A percentile compares a stretch with the other conserved stretches of the same genome.
Evolutionary conservation across 2,329 filamentous ascomycete species (phyloP).

Genomic region (Colletotrichum ledebouriae): DNA sequence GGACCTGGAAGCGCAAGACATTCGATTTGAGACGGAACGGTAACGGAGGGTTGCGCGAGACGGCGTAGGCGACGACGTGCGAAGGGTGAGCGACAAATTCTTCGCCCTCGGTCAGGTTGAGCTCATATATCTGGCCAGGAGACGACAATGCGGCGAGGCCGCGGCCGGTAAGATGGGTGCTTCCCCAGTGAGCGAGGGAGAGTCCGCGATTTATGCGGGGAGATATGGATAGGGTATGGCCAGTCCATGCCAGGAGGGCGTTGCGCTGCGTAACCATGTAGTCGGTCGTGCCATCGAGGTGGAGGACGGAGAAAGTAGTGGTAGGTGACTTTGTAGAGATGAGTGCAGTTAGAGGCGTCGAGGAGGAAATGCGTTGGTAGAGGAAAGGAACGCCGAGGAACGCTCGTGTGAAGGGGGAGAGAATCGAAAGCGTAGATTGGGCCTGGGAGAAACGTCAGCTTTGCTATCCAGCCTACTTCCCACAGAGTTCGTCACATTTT

Average conservation of each 20-base stretch:
- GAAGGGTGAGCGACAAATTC: conserved; percentile 92
- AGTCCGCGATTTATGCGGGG: conserved; percentile 82
- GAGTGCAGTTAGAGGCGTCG: conserved; percentile 87
- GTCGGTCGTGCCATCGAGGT: conserved; percentile 93
- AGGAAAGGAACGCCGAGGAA: conserved; percentile 91
- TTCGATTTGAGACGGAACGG: conserved; percentile 91
- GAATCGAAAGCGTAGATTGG: conserved; percentile 87
- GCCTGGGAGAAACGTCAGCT: conserved; percentile 64
- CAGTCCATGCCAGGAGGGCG: conserved; percentile 95
- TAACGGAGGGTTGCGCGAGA: conserved; percentile 78
- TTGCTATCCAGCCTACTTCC: conserved; percentile 16
- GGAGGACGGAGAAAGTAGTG: conserved; percentile 88
- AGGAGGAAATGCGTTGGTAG: conserved; percentile 91
- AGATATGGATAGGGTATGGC: conserved; percentile 82
- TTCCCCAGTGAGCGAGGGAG: conserved; percentile 90
- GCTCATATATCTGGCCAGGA: conserved; percentile 89
- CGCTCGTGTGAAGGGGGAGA: conserved; percentile 86
- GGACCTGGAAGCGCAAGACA: conserved; percentile 81
- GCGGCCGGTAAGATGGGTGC: conserved; percentile 87
- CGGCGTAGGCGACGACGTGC: conserved; percentile 91
- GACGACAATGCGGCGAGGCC: conserved; percentile 88
- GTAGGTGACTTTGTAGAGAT: conserved; percentile 89
- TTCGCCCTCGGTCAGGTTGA: conserved; percentile 84
- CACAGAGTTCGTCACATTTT: conserved; percentile 75
- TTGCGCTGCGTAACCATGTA: conserved; percentile 93